A percentile compares a stretch with the other conserved stretches of the same genome.
Conservation (phyloP, 106 monocot genomes). For the Posidonia australis region DNA sequence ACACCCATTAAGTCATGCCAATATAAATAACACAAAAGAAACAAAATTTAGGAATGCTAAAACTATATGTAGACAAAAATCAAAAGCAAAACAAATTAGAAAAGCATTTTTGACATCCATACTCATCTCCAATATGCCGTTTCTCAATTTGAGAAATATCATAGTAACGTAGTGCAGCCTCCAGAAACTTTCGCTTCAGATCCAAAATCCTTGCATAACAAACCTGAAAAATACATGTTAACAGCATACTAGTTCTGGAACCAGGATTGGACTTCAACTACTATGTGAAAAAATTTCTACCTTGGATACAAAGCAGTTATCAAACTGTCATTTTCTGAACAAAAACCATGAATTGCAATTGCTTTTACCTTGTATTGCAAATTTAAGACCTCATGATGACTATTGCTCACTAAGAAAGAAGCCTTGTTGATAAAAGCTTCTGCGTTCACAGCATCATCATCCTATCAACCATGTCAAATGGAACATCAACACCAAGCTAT, state of each 20-base stretch:
- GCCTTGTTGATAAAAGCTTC: conserved; percentile 98
- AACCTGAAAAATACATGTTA: conserved; percentile 35
- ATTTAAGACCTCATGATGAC: conserved; percentile 81
- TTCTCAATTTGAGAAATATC: conserved; percentile 98
- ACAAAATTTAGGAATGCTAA: not conserved
- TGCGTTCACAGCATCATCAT: conserved; percentile 96
- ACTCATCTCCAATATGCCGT: conserved; percentile 91
- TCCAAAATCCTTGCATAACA: conserved; percentile 98
- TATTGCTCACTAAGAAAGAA: conserved; percentile 89
- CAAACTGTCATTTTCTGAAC: not conserved
- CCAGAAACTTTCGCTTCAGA: conserved; percentile 90
- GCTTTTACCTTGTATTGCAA: conserved; percentile 79
- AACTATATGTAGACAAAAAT: too few species aligned
- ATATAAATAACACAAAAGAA: not conserved
- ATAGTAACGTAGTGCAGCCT: conserved; percentile 98
- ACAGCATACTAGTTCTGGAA: not conserved
- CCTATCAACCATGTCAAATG: conserved; percentile 29
- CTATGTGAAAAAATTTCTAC: too few species aligned
- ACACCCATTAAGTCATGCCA: not conserved
- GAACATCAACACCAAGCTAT: not conserved
- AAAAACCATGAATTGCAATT: not conserved
- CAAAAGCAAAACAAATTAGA: not conserved
- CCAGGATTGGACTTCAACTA: too few species aligned
- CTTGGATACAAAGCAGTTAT: not conserved
- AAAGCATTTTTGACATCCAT: conserved; percentile 29